Evolutionary conservation across 495 filamentous ascomycete genomes (phyloP).

Genomic region (Opeltia flavorubescens): DNA sequence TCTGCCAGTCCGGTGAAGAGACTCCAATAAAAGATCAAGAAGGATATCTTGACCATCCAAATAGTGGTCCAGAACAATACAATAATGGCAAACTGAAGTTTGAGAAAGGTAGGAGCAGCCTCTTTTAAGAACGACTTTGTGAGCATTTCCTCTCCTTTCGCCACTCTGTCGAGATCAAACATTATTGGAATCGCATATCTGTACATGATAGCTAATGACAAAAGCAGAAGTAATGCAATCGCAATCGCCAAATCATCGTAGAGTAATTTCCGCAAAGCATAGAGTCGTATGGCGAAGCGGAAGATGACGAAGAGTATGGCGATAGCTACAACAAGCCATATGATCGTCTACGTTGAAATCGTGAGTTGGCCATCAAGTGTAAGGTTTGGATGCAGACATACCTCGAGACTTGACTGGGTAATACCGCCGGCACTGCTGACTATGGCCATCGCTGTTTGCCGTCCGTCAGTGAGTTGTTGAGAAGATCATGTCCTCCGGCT

Average conservation of each 20-base stretch:
- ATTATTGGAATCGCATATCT: constrained; percentile 3
- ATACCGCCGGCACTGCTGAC: not conserved
- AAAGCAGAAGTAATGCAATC: constrained; percentile 4
- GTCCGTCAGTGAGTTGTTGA: no score
- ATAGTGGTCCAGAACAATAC: constrained; percentile 29
- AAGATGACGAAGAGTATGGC: constrained; percentile 9
- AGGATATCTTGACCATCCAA: constrained; percentile 33
- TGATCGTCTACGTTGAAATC: not conserved
- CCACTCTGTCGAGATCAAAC: constrained; percentile 7
- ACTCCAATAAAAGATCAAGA: constrained; percentile 29
- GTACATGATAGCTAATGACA: constrained; percentile 7
- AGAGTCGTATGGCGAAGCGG: constrained; percentile 4
- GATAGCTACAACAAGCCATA: constrained; percentile 8
- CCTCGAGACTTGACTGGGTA: not conserved
- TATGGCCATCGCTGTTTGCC: not conserved
- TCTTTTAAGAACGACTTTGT: no score
- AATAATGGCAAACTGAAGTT: constrained; percentile 24
- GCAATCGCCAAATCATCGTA: constrained; percentile 3
- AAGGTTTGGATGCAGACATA: not conserved
- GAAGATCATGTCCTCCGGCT: no score
- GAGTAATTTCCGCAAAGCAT: constrained; percentile 1
- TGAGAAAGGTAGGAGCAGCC: not conserved
- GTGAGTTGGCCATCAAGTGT: not conserved
- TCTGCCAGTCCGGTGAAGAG: constrained; percentile 21
- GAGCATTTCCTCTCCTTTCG: not conserved